Evolutionary conservation across 805 yeast species (phyloP), one percentile per base, ranked within the genome.

Genomic region (Myxozyma melibiosi): DNA sequence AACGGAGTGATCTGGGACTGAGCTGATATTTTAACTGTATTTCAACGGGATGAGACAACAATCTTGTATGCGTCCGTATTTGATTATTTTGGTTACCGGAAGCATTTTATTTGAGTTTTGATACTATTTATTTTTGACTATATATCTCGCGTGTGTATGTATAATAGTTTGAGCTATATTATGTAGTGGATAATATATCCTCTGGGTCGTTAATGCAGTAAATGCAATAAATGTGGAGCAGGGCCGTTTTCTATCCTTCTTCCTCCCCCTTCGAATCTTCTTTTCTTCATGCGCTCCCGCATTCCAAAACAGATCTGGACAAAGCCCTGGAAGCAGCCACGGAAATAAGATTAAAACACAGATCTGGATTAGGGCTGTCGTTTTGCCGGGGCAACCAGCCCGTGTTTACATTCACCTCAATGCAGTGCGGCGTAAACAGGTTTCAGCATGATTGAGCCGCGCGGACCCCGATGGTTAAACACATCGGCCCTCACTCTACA

Each of bases 1-100:
- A 49, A 49, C 16, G 53, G 53, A 2, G 43, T 40, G 11, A 40
- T 49, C 28, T 49, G 45, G 45, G 53, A 49, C 16, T 49, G 24
- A 49, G 6, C 14, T 37, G n/a, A n/a, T n/a, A n/a, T n/a, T n/a
- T n/a, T n/a, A n/a, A n/a, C n/a, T n/a, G n/a, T n/a, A n/a, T n/a
- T n/a, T n/a, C n/a, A n/a, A n/a, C n/a, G n/a, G n/a, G n/a, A n/a
- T n/a, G n/a, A n/a, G n/a, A n/a, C n/a, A n/a, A n/a, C n/a, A n/a
- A n/a, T 37, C n/a, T n/a, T 37, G 40, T 31, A 31, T 9, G 14
- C 14, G 14, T 31, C 14, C 14, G 35, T 9, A 31, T 31, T 9
- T 31, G 35, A 9, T 31, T 31, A 14, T 31, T n/a, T 9, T 9
- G 35, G 35, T 31, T 9, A 31, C 35, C 35, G 14, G 35, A 14